phyloP scores from a whole-genome alignment of 495 filamentous ascomycete species.

The Aspergillus avenaceus region DNA sequence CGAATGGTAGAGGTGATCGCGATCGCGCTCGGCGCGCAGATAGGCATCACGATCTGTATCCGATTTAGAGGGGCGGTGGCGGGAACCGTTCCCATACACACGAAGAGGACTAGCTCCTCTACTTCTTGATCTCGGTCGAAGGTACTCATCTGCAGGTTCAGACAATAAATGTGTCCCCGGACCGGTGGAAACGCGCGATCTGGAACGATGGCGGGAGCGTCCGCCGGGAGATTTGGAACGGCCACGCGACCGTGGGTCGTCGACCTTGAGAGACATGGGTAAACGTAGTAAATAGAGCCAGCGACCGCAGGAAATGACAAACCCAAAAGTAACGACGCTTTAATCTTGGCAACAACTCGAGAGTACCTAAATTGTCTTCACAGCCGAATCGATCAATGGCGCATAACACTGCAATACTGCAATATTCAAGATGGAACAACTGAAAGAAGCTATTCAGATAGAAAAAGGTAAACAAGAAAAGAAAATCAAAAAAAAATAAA shows the following conservation, averaged over 20 bases:
- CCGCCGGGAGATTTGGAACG: constrained; percentile 57
- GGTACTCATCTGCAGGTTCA: constrained; percentile 17
- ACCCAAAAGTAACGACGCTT: constrained; percentile 2
- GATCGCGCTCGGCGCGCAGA: constrained; percentile 23
- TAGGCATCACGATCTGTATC: constrained; percentile 42
- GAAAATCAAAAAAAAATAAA: background rate
- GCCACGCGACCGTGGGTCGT: constrained; percentile 54
- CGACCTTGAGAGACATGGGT: constrained; percentile 50
- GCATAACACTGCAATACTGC: too few relatives aligned
- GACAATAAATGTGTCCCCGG: constrained; percentile 24
- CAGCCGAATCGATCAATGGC: too few relatives aligned
- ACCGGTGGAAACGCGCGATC: constrained; percentile 41
- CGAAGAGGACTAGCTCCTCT: constrained; percentile 13
- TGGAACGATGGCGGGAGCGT: constrained; percentile 43
- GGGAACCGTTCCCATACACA: constrained; percentile 40
- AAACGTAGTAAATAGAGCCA: constrained; percentile 5
- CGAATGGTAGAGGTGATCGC: constrained; percentile 33
- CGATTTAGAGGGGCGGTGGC: constrained; percentile 40
- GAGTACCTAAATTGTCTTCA: too few relatives aligned
- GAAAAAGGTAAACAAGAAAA: background rate
- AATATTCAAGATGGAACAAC: too few relatives aligned
- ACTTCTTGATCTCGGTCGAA: constrained; percentile 17
- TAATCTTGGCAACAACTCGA: too few relatives aligned
- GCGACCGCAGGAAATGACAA: background rate
- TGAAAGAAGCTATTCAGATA: background rate